Conservation (phyloP, 2,329 filamentous ascomycete genomes). For the Botrytis cinerea region DNA sequence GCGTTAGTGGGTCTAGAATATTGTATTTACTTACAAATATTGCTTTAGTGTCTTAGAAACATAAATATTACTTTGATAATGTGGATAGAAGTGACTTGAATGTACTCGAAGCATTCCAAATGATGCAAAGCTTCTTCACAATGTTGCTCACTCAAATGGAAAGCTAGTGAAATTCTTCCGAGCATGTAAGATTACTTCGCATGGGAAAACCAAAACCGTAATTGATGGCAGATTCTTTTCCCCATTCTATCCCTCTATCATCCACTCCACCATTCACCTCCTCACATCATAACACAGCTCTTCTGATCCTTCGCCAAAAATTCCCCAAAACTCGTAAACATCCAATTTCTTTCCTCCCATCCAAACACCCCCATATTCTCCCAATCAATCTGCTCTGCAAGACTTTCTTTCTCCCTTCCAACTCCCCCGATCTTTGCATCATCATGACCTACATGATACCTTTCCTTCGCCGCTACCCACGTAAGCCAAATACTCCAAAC, state of each 20-base stretch:
- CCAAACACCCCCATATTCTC: not conserved
- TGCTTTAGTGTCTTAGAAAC: not conserved
- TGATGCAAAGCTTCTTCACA: not conserved
- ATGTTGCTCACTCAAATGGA: not conserved
- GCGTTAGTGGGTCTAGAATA: not conserved
- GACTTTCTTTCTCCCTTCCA: not conserved
- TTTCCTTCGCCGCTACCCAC: not conserved
- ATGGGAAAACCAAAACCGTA: not conserved
- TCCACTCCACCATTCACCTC: not conserved
- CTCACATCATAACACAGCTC: conserved; percentile 3
- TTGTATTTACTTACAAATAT: not conserved
- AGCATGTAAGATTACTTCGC: not conserved
- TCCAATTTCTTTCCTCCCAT: not conserved
- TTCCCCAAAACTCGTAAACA: not conserved
- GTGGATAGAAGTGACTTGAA: not conserved
- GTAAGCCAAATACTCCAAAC: not conserved
- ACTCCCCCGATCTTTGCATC: no score
- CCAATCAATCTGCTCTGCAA: not conserved
- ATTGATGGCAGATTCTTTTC: not conserved
- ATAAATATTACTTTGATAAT: not conserved
- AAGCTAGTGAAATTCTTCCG: not conserved
- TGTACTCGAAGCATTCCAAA: not conserved
- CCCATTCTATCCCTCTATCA: no score
- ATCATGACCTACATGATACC: not conserved
- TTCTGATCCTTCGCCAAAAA: not conserved